These are phyloP conservation scores for Lachnellula subtilissima DNA, from an alignment of 2,329 filamentous ascomycete species.

Conservation along the genomic window DNA sequence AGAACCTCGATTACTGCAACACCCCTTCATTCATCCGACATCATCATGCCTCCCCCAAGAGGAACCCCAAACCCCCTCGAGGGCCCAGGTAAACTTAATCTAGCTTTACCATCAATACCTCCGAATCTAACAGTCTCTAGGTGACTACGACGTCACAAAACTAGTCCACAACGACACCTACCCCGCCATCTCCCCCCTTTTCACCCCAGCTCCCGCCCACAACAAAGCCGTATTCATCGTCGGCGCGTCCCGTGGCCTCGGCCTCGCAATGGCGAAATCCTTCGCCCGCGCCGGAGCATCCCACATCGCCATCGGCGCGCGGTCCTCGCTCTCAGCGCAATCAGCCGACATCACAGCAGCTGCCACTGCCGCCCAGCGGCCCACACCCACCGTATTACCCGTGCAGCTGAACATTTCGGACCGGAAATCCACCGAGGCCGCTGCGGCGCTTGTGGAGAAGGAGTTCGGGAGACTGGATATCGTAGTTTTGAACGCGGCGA, in stretches of 20 bases:
- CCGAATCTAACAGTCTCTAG: slow-evolving; percentile 1
- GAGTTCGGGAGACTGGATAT: slow-evolving; percentile 37
- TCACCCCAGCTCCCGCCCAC: slow-evolving; percentile 32
- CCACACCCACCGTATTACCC: slow-evolving; percentile 37
- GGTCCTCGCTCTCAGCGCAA: slow-evolving; percentile 16
- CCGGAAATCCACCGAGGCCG: slow-evolving; percentile 31
- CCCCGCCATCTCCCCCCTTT: slow-evolving; percentile 41
- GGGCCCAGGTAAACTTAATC: slow-evolving; percentile 2
- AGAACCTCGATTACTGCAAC: too few relatives aligned
- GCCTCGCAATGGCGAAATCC: slow-evolving; percentile 47
- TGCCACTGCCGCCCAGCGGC: slow-evolving; percentile 29
- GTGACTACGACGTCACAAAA: slow-evolving; percentile 17
- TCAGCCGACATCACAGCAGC: slow-evolving; percentile 34
- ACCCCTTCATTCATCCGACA: background rate
- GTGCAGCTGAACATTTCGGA: slow-evolving; percentile 38
- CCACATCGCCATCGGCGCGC: slow-evolving; percentile 35
- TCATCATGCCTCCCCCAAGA: slow-evolving; percentile 22
- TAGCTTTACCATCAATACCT: background rate
- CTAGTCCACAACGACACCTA: slow-evolving; percentile 45
- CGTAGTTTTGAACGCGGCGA: slow-evolving; percentile 42
- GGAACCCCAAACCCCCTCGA: slow-evolving; percentile 20
- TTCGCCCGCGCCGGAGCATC: slow-evolving; percentile 51
- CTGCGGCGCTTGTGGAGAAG: slow-evolving; percentile 22
- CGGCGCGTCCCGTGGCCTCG: slow-evolving; percentile 51
- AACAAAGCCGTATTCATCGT: slow-evolving; percentile 45